These are phyloP conservation scores for Amphibolis antarctica DNA, from an alignment of 106 monocot genomes.

Conservation along the genomic window DNA sequence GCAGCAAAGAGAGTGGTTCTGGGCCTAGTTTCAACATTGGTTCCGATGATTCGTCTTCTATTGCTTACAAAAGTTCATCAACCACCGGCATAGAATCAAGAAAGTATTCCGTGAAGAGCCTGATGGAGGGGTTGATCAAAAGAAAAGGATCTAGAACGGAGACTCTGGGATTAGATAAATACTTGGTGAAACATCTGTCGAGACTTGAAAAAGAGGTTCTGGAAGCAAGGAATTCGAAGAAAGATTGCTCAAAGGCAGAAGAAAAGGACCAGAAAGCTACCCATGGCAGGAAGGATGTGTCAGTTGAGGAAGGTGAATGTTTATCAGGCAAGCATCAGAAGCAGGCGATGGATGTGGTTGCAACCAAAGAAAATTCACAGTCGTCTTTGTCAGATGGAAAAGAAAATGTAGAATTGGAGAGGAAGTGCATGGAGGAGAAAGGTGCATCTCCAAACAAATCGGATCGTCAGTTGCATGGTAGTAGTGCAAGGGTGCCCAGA, in stretches of 20 bases:
- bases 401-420: slow-evolving; percentile 28
- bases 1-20: slow-evolving; percentile 16
- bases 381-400: slow-evolving; percentile 14
- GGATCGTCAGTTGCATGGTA: not conserved
- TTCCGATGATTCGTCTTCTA: not conserved
- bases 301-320: not conserved
- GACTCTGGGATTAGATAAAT: slow-evolving; percentile 56
- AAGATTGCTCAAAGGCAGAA: not conserved
- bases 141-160: slow-evolving; percentile 23
- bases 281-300: not conserved
- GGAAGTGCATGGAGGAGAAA: not conserved
- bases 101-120: slow-evolving; percentile 21
- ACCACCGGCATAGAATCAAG: slow-evolving; percentile 5
- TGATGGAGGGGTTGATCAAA: slow-evolving; percentile 8
- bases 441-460: not conserved
- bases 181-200: slow-evolving; percentile 64
- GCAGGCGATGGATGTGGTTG: not conserved
- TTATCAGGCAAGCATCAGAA: not conserved
- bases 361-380: not conserved
- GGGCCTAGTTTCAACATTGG: not conserved
- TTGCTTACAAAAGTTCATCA: not conserved
- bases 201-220: slow-evolving; percentile 66
- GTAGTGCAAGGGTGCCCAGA: not conserved
- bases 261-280: too few species aligned
- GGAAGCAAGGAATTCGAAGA: slow-evolving; percentile 41